Evolutionary conservation across 345 rosid genomes (phyloP).

Genomic region (Atalantia buxifolia): DNA sequence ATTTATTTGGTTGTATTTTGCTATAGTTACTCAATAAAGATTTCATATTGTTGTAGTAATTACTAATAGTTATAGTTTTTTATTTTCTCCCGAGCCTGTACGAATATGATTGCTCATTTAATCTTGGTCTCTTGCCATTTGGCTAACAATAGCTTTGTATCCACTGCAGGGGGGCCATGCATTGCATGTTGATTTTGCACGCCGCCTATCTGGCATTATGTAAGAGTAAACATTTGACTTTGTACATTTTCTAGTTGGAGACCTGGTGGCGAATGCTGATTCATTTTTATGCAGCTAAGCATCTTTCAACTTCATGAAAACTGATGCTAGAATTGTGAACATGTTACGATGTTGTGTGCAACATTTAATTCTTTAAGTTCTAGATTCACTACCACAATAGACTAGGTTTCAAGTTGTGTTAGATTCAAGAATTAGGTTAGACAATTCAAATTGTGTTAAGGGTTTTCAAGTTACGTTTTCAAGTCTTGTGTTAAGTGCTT

Average conservation of each 20-base stretch:
- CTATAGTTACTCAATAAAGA: too few relatives aligned
- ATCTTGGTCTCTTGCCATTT: neutral
- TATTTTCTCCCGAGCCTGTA: too few relatives aligned
- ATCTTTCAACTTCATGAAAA: neutral
- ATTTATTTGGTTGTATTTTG: too few relatives aligned
- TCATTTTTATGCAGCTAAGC: neutral
- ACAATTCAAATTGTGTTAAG: too few relatives aligned
- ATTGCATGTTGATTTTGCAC: slow-evolving; percentile 47
- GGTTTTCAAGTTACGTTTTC: too few relatives aligned
- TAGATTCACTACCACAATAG: too few relatives aligned
- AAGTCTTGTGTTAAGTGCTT: too few relatives aligned
- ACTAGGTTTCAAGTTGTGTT: too few relatives aligned
- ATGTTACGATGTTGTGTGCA: neutral
- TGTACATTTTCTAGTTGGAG: neutral
- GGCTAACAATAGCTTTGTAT: slow-evolving; percentile 9
- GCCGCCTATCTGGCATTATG: slow-evolving; percentile 23
- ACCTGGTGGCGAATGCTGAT: neutral
- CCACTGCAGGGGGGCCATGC: slow-evolving; percentile 57
- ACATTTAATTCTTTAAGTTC: neutral
- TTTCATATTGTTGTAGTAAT: too few relatives aligned
- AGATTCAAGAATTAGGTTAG: too few relatives aligned
- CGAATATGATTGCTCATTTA: too few relatives aligned
- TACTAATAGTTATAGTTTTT: too few relatives aligned
- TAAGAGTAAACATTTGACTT: neutral
- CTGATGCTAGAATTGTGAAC: neutral